Base-by-base conservation (phyloP, 2,329 filamentous ascomycete species). In the Penicillium concentricum region DNA sequence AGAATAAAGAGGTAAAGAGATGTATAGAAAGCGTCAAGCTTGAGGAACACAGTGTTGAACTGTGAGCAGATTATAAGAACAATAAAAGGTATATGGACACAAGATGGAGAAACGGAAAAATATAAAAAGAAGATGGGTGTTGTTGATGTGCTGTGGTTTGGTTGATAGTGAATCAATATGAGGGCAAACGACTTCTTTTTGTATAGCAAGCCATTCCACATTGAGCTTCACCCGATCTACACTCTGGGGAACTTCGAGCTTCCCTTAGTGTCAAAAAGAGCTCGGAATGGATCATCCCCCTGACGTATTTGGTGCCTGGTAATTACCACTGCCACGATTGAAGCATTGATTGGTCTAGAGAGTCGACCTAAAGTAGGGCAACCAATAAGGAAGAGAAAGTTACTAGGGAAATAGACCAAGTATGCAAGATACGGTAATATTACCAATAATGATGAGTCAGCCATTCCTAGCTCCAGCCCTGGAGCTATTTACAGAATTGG, bases 241-340 rank as follows among this genome's bases (percentile, higher is more conserved):
- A 63, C 58, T 60, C 61, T 51, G 62, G 62, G 59, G 59, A 64
- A 59, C 35, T 35, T 42, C 26, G 49, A 59, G 61, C 58, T 54
- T 54, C 46, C 43, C 43, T 18, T 35, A 35, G 57, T 60, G 52
- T 18, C 47, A 28, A 49, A 24, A 35, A 48, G 57, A 65, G 60
- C 62, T 60, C 35, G 62, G 61, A 65, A 66, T 66, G 64, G 64
- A 66, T 65, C 63, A 60, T 5, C 20, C 34, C 57, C 58, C 59
- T 63, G 63, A 65, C 61, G 64, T 62, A 66, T 64, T 49, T 44
- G 56, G 59, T 66, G 56, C 64, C 64, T 66, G 64, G 64, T 66
- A 64, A 56, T 57, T 54, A 57, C 35, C 28, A 30, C 50, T 42
- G 37, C 48, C 48, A 51, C 49, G 49, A 43, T 51, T 30, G 26